These are phyloP conservation scores for Madurella fahalii DNA, from an alignment of 2,329 filamentous ascomycete species.

Conservation along the genomic window DNA sequence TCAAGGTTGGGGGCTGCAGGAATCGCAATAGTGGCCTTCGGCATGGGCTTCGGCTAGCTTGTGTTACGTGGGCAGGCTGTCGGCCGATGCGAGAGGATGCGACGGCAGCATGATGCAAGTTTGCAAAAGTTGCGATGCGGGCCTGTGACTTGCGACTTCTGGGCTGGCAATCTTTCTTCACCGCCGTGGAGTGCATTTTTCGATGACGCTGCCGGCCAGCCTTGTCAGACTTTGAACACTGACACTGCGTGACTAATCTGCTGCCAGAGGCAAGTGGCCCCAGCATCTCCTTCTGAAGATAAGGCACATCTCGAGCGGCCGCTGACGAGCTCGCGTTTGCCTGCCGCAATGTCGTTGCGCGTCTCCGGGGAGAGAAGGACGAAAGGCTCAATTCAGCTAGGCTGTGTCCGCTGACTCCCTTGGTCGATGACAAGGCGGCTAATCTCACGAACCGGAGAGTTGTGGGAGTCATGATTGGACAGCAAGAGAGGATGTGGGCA, in stretches of 20 bases:
- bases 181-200: neutral
- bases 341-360: neutral
- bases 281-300: too few species aligned
- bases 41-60: too few species aligned
- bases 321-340: too few species aligned
- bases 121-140: neutral
- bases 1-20: conserved; percentile 11
- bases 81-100: neutral
- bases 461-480: conserved; percentile 5
- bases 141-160: too few species aligned
- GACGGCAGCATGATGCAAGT: neutral
- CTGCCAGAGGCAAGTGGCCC: too few species aligned
- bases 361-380: conserved; percentile 1
- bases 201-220: neutral
- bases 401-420: neutral
- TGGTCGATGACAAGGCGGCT: neutral
- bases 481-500: neutral
- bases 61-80: conserved; percentile 9
- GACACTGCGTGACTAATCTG: too few species aligned
- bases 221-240: neutral
- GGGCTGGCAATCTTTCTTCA: too few species aligned
- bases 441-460: conserved; percentile 5
- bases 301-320: too few species aligned
- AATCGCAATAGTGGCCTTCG: neutral
- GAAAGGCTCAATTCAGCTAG: conserved; percentile 3